Percentiles rank a stretch among this genome's conserved stretches.
Evolutionary conservation across 768 basidiomycete genomes (phyloP).

Genomic region (Leccinum incarnatum): DNA sequence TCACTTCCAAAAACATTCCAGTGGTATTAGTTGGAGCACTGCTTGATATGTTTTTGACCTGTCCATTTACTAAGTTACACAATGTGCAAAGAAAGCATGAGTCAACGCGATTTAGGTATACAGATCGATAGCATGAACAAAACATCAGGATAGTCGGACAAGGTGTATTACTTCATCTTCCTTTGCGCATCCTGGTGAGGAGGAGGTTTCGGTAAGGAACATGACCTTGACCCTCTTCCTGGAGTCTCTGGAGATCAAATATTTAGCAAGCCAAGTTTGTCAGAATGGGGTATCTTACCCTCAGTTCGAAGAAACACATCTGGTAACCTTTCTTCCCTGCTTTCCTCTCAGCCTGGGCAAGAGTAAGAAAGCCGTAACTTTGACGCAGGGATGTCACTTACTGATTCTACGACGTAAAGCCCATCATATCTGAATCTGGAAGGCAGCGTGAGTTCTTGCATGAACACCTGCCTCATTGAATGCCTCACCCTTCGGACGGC

Average conservation of each 20-base stretch:
- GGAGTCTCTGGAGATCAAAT: conserved; percentile 18
- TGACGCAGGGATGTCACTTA: conserved; percentile 5
- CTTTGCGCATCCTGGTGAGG: conserved; percentile 15
- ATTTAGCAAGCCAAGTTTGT: not conserved
- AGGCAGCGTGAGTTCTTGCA: not conserved
- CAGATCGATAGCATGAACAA: conserved; percentile 11
- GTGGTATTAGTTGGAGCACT: conserved; percentile 11
- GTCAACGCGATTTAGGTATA: not conserved
- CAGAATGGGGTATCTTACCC: conserved; percentile 10
- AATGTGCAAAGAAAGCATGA: not conserved
- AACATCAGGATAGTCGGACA: not conserved
- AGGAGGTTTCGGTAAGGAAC: conserved; percentile 27
- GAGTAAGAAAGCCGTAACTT: conserved; percentile 2
- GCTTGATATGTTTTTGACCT: conserved; percentile 15
- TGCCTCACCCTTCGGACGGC: conserved; percentile 23
- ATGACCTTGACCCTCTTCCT: conserved; percentile 16
- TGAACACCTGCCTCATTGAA: not conserved
- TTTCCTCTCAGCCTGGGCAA: conserved; percentile 15
- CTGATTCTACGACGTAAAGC: conserved; percentile 28
- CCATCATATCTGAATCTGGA: conserved; percentile 33
- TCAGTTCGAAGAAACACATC: conserved; percentile 33
- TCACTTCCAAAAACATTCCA: conserved; percentile 7
- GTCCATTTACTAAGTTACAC: not conserved
- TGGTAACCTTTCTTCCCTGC: conserved; percentile 18
- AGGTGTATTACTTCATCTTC: not conserved